Percentiles rank a stretch among this genome's conserved stretches.
Conservation (phyloP, 768 basidiomycete species). For the Hygrophoropsis aurantiaca region DNA sequence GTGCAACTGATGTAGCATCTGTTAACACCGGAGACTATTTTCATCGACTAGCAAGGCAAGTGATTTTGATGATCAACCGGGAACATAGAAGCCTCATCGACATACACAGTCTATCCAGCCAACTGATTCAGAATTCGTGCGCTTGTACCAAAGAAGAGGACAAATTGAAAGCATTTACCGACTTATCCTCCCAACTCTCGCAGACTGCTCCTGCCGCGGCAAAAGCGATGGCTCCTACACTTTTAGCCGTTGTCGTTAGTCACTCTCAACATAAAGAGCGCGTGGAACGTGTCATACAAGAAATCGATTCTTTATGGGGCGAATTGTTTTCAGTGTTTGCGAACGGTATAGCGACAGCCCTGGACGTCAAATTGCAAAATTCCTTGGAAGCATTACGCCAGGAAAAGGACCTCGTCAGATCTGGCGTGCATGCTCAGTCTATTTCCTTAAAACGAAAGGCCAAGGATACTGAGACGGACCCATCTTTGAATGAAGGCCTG, state of each 20-base stretch:
- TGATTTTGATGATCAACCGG: constrained; percentile 8
- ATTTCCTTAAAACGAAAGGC: constrained; percentile 13
- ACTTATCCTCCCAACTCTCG: constrained; percentile 47
- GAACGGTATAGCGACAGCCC: constrained; percentile 38
- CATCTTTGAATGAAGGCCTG: background rate
- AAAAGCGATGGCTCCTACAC: constrained; percentile 41
- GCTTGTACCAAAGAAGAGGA: constrained; percentile 44
- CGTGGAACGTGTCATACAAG: constrained; percentile 37
- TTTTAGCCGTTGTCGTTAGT: constrained; percentile 43
- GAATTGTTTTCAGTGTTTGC: constrained; percentile 43
- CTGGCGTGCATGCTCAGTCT: constrained; percentile 7
- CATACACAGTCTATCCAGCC: constrained; percentile 41
- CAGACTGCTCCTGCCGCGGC: constrained; percentile 43
- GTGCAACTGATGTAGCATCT: background rate
- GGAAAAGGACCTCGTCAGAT: constrained; percentile 23
- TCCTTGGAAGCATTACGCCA: constrained; percentile 34
- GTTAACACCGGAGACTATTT: constrained; percentile 36
- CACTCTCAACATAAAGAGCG: constrained; percentile 44
- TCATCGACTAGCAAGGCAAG: constrained; percentile 37
- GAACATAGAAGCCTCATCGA: constrained; percentile 11
- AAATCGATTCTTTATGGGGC: constrained; percentile 47
- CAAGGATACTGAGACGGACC: constrained; percentile 3
- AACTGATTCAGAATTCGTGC: constrained; percentile 43
- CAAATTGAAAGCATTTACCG: constrained; percentile 49
- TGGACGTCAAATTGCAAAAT: constrained; percentile 30